Percentiles rank a stretch among this genome's conserved stretches.
Conservation (phyloP, 805 yeast species). For the Starmerella bombi region DNA sequence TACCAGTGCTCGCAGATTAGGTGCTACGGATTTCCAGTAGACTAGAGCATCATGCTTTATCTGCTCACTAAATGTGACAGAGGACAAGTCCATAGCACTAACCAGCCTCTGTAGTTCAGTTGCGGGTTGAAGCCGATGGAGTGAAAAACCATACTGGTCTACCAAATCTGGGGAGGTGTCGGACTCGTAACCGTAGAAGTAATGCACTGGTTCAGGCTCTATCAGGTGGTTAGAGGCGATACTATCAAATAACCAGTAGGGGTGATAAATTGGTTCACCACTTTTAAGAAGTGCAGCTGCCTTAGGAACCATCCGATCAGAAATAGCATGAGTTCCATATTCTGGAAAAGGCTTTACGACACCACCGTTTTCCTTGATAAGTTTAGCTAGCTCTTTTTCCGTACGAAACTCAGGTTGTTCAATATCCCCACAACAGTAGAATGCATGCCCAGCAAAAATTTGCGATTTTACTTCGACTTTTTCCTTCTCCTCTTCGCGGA, state of each 20-base stretch:
- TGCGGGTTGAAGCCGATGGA: constrained; percentile 26
- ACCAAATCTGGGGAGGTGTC: too few species aligned
- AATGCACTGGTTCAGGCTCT: constrained; percentile 47
- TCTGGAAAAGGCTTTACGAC: constrained; percentile 16
- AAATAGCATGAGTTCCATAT: constrained; percentile 10
- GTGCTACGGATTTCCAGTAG: neutral
- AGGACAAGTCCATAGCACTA: constrained; percentile 2
- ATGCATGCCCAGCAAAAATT: constrained; percentile 18
- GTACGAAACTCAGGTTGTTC: constrained; percentile 18
- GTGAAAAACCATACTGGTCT: too few species aligned
- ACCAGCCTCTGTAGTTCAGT: constrained; percentile 21
- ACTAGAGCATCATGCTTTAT: neutral
- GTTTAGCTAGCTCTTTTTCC: constrained; percentile 17
- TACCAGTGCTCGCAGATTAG: neutral
- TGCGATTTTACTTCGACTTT: neutral
- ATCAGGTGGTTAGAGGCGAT: constrained; percentile 33
- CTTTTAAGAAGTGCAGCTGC: constrained; percentile 6
- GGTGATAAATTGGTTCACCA: constrained; percentile 42
- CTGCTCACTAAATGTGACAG: neutral
- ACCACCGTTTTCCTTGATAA: constrained; percentile 25
- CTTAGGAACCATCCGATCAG: constrained; percentile 19
- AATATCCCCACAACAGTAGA: constrained; percentile 23
- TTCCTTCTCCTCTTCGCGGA: neutral
- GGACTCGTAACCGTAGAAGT: constrained; percentile 31
- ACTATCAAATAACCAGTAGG: constrained; percentile 65